Evolutionary conservation across 768 basidiomycete genomes (phyloP), one percentile per base, ranked within the genome.

Genomic region (Pulveroboletus sp.): DNA sequence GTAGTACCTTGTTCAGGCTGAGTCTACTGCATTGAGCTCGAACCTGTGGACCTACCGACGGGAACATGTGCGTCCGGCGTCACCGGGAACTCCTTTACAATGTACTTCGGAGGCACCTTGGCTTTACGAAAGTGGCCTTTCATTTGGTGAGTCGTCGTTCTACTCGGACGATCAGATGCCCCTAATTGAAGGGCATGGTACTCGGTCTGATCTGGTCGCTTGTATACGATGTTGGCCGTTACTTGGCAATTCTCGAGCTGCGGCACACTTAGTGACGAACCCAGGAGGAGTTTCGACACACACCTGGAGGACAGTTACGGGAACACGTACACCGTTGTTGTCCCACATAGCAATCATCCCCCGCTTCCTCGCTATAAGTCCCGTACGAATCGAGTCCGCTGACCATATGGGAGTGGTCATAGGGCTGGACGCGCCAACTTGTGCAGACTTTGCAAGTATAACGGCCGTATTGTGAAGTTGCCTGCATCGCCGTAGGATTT

Each of bases 301-400:
- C 57, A 93, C 95, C 79, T 98, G 93, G 36, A 99, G 80, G 42
- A 99, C 83, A 0, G 96, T 99, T 27, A 96, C 92, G 2, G 96
- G 95, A 57, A 88, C 75, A 43, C 89, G 77, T 32, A 81, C 82
- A 24, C 96, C 96, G 50, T 91, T 85, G 65, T 87, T 80, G 63
- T 93, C 89, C 90, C 92, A 98, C 62, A 98, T 72, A 12, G 81
- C 81, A 9, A 90, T 87, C 96, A 98, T 98, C 39, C 96, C 96
- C 49, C 92, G 83, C 75, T 99, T 99, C 50, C 86, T 80, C 24
- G 93, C 95, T 67, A 99, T 86, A 54, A 96, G 75, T 8, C 96
- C 96, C 0, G 93, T 95, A 50, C 96, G 80, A 55, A 88, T 79
- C 7, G 91, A 93, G 52, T 78, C 75, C 41, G 94, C 84, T 5